Evolutionary conservation across 345 rosid genomes (phyloP).

Genomic region (Pelargonium nanum): DNA sequence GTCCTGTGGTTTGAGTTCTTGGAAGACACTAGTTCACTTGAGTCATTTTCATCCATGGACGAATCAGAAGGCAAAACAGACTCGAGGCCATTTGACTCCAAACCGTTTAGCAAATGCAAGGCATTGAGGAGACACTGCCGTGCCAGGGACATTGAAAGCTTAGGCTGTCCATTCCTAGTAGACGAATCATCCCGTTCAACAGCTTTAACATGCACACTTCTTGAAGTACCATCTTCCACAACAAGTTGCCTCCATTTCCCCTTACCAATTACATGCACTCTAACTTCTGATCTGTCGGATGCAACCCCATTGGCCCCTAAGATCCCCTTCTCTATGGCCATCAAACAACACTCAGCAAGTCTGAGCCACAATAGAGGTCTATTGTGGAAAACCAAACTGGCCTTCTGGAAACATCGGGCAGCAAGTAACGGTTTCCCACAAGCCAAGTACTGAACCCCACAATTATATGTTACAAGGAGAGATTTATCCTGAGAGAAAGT

Average conservation of each 20-base stretch:
- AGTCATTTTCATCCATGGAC: slow-evolving; percentile 38
- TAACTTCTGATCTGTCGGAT: slow-evolving; percentile 44
- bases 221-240: slow-evolving; percentile 35
- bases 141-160: slow-evolving; percentile 70
- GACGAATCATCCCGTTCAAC: slow-evolving; percentile 21
- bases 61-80: slow-evolving; percentile 27
- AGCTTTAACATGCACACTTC: slow-evolving; percentile 35
- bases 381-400: slow-evolving; percentile 50
- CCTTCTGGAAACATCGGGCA: slow-evolving; percentile 79
- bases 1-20: slow-evolving; percentile 30
- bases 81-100: slow-evolving; percentile 29
- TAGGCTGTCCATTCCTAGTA: slow-evolving; percentile 37
- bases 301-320: slow-evolving; percentile 25
- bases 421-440: slow-evolving; percentile 83
- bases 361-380: slow-evolving; percentile 86
- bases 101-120: slow-evolving; percentile 48
- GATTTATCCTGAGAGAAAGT: slow-evolving; percentile 84
- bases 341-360: slow-evolving; percentile 83
- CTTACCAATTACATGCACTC: slow-evolving; percentile 60
- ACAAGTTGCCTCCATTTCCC: slow-evolving; percentile 89
- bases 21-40: slow-evolving; percentile 25
- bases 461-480: slow-evolving; percentile 64
- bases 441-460: slow-evolving; percentile 76
- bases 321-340: slow-evolving; percentile 80
- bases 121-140: slow-evolving; percentile 75